Base-by-base conservation (phyloP, 331 rosid species). In the Arachis monticola region DNA sequence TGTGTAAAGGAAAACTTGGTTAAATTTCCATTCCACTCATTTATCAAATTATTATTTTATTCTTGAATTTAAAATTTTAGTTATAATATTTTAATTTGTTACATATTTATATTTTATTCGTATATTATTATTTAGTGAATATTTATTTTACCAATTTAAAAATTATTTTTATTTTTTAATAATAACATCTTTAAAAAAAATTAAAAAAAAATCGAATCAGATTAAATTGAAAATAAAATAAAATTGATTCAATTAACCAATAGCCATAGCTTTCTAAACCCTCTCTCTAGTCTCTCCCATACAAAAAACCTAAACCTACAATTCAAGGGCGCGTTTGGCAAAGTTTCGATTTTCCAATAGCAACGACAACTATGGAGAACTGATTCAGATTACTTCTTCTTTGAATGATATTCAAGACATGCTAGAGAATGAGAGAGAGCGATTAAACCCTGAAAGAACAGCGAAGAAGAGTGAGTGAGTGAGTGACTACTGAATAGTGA, bases 111-210 rank as follows among this genome's bases (percentile, higher is more conserved):
- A 22, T 22, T 22, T 22, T 22, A 22, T 22, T 22, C 27, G 0
- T 22, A 22, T 22, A 22, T 22, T 22, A 22, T 22, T 22, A 22
- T 22, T 22, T 22, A 80, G 96, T 92, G 86, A 13, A 44, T 22
- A 1, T 12, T 9, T 27, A 41, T 22, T 32, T 73, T 3, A 61
- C 66, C 70, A 3, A 0, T 11, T 79, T 64, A 46, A 45, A 42
- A 7, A 40, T 67, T 74, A 78, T 75, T 50, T 0, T 50, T 50
- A 9, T 50, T 10, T 50, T 3, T 13, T 0, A 52, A 52, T 52
- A 14, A 52, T 52, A 22, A 52, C 27, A 22, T 22, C 27, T 22
- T 22, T 22, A 22, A 22, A 22, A 22, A 22, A 22, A 22, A 22
- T 22, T 22, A 22, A 22, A 22, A 17, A 17, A 22, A 22, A 22